Percentiles rank a stretch among this genome's conserved stretches.
Evolutionary conservation across 2,329 filamentous ascomycete species (phyloP).

Genomic region (Colletotrichum scovillei): DNA sequence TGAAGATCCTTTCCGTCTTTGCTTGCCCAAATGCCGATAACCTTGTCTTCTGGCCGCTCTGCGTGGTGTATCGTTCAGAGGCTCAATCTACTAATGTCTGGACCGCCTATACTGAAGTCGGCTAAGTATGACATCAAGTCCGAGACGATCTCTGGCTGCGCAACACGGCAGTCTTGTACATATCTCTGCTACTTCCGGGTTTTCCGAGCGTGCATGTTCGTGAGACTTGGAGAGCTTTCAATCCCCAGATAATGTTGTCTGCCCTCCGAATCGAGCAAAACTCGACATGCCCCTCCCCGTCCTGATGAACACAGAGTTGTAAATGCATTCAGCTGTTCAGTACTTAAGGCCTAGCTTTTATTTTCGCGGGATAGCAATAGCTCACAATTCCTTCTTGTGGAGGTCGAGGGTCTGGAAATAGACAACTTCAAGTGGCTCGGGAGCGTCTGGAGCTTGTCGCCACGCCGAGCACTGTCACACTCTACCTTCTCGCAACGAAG

Average conservation of each 20-base stretch:
- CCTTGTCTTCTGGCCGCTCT: neutral
- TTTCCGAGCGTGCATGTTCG: neutral
- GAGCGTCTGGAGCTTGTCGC: neutral
- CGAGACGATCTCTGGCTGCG: neutral
- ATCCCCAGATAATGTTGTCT: accelerated
- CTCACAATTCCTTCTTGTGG: too few species aligned
- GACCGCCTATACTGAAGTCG: neutral
- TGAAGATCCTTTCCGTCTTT: constrained; percentile 23
- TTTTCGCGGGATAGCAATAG: too few species aligned
- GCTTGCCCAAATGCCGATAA: neutral
- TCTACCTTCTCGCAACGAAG: neutral
- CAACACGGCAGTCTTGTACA: neutral
- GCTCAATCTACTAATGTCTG: too few species aligned
- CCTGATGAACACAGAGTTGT: neutral
- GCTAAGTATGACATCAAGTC: neutral
- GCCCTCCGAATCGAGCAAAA: neutral
- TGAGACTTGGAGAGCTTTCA: neutral
- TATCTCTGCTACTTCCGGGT: neutral
- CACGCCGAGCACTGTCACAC: accelerated
- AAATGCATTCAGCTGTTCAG: too few species aligned
- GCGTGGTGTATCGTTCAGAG: neutral
- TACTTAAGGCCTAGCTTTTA: too few species aligned
- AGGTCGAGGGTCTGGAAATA: too few species aligned
- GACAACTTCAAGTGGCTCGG: too few species aligned
- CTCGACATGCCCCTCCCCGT: neutral